Conservation (phyloP, 1,284 basidiomycete species). For the Anthracocystis panici-leucophaei region DNA sequence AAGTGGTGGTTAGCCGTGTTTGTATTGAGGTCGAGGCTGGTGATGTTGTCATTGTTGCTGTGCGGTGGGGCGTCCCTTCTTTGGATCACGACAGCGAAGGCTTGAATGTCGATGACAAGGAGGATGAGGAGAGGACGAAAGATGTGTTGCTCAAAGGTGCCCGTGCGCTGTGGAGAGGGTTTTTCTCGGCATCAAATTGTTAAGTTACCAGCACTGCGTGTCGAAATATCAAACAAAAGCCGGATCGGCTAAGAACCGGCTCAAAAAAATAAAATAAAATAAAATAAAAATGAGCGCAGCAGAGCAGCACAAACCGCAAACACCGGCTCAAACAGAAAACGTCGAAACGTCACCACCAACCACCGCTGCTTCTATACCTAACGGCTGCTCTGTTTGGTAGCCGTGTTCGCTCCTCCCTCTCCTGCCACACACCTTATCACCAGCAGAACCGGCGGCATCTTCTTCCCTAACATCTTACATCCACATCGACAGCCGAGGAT, state of each 20-base stretch:
- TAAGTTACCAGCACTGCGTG: background rate
- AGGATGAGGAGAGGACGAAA: constrained; percentile 1
- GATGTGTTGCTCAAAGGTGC: background rate
- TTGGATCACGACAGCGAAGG: background rate
- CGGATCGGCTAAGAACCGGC: constrained; percentile 15
- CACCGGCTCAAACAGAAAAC: background rate
- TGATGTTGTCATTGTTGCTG: constrained; percentile 28
- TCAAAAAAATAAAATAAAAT: background rate
- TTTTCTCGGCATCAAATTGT: background rate
- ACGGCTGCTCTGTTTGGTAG: no score
- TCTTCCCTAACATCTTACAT: no score
- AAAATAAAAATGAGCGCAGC: background rate
- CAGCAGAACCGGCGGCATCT: no score
- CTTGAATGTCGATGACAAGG: background rate
- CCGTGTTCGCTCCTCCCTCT: no score
- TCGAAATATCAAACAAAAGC: background rate
- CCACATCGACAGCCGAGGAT: no score
- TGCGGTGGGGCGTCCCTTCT: background rate
- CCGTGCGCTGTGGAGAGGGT: constrained; percentile 1
- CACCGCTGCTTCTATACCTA: background rate
- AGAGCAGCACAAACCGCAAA: constrained; percentile 1
- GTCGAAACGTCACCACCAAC: background rate
- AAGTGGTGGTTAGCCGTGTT: constrained; percentile 51
- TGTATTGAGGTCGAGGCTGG: constrained; percentile 28
- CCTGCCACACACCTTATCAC: no score